Evolutionary conservation across 2,329 filamentous ascomycete species (phyloP).

Genomic region (Pleurostoma richardsiae): DNA sequence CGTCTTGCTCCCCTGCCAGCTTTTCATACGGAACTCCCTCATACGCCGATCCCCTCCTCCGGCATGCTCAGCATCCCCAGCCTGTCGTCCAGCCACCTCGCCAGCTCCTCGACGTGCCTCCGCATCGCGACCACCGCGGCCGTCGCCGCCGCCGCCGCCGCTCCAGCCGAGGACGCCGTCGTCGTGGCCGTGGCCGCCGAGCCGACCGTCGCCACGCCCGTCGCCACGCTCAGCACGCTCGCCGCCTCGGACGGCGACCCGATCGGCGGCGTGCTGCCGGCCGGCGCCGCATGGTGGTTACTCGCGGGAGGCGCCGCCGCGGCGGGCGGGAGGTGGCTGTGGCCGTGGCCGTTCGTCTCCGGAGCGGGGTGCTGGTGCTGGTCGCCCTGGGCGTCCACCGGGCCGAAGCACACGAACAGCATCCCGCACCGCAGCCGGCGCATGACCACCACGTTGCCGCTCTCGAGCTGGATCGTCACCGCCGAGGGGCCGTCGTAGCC

Average conservation of each 20-base stretch:
- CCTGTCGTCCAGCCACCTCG: constrained; percentile 55
- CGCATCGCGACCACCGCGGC: constrained; percentile 46
- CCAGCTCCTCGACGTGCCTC: constrained; percentile 54
- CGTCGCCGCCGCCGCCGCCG: constrained; percentile 26
- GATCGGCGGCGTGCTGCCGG: constrained; percentile 17
- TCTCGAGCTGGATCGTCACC: constrained; percentile 53
- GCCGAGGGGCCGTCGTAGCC: constrained; percentile 13
- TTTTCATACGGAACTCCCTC: not conserved
- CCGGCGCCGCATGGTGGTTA: constrained; percentile 15
- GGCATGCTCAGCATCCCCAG: constrained; percentile 48
- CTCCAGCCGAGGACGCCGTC: constrained; percentile 17
- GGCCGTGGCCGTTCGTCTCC: constrained; percentile 3
- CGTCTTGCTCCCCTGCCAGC: too few relatives aligned
- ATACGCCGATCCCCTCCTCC: constrained; percentile 32
- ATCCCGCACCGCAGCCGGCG: constrained; percentile 53
- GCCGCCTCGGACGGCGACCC: constrained; percentile 36
- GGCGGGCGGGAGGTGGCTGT: constrained; percentile 4
- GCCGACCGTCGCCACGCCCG: constrained; percentile 35
- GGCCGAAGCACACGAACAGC: constrained; percentile 56
- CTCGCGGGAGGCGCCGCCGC: constrained; percentile 14
- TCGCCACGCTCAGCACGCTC: constrained; percentile 40
- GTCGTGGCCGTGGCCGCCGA: constrained; percentile 26
- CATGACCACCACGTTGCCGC: constrained; percentile 54
- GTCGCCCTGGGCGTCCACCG: constrained; percentile 10
- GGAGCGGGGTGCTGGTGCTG: constrained; percentile 1